A percentile compares a stretch with the other conserved stretches of the same genome.
Conservation (phyloP, 305 asterid genomes). For the Plantago coronopus region DNA sequence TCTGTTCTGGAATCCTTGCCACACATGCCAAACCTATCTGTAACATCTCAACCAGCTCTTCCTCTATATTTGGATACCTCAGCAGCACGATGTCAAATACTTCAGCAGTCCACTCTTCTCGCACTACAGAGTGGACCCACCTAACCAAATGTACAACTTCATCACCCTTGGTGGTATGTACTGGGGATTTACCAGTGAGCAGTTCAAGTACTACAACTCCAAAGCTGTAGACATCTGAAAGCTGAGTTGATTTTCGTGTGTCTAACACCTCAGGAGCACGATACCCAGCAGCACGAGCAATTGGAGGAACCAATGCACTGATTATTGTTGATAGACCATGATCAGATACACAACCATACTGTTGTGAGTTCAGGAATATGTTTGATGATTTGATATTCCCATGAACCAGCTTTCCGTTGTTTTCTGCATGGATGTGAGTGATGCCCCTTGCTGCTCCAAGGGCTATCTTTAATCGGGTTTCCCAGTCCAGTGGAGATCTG, state of each 20-base stretch:
- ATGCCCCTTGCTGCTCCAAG: conserved; percentile 54
- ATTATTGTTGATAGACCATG: conserved; percentile 44
- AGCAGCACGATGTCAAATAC: conserved; percentile 49
- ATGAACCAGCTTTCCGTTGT: conserved; percentile 45
- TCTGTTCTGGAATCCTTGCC: conserved; percentile 40
- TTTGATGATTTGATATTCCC: conserved; percentile 52
- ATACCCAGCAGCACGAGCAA: conserved; percentile 49
- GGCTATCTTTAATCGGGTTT: conserved; percentile 43
- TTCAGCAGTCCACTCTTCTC: conserved; percentile 63
- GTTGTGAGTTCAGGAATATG: conserved; percentile 40
- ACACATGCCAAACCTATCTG: conserved; percentile 55
- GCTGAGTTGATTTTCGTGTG: conserved; percentile 46
- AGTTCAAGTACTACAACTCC: conserved; percentile 51
- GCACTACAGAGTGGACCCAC: conserved; percentile 59
- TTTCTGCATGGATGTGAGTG: conserved; percentile 42
- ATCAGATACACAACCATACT: conserved; percentile 51
- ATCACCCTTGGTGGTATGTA: conserved; percentile 45
- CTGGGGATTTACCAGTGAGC: conserved; percentile 49
- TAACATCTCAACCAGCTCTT: conserved; percentile 48
- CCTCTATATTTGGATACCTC: conserved; percentile 51
- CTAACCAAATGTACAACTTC: conserved; percentile 49
- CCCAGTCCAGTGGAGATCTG: conserved; percentile 43
- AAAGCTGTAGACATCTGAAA: conserved; percentile 51
- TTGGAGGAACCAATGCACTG: conserved; percentile 43
- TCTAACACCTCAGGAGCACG: conserved; percentile 53